phyloP scores from a whole-genome alignment of 108 stramenopile species.

The Seminavis robusta region DNA sequence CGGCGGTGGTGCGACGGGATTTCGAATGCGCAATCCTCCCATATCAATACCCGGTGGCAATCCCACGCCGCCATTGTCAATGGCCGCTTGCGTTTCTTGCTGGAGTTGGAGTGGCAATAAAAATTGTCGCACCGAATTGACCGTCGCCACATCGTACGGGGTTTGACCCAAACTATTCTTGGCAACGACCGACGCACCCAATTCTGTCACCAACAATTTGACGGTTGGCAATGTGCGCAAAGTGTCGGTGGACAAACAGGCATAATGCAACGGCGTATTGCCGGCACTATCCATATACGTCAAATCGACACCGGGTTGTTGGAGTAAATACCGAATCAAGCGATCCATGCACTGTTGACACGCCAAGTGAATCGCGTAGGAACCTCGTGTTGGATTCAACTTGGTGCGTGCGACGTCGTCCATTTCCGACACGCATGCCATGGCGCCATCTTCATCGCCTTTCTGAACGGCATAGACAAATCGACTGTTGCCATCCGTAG shows the following conservation, averaged over 20 bases:
- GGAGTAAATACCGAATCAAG: slow-evolving; percentile 38
- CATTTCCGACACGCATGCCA: slow-evolving; percentile 36
- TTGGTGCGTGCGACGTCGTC: slow-evolving; percentile 24
- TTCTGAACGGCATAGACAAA: slow-evolving; percentile 35
- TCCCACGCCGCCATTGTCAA: slow-evolving; percentile 77
- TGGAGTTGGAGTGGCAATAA: slow-evolving; percentile 83
- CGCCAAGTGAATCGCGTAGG: slow-evolving; percentile 65
- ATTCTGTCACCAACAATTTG: slow-evolving; percentile 58
- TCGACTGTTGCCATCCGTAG: slow-evolving; percentile 47
- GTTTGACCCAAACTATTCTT: slow-evolving; percentile 68
- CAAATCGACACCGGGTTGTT: slow-evolving; percentile 40
- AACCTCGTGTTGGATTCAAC: slow-evolving; percentile 41
- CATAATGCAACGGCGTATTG: slow-evolving; percentile 76
- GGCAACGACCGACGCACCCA: slow-evolving; percentile 38
- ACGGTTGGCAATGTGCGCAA: slow-evolving; percentile 34
- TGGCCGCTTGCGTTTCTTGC: slow-evolving; percentile 64
- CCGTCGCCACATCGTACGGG: slow-evolving; percentile 77
- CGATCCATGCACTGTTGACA: slow-evolving; percentile 32
- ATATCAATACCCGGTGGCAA: slow-evolving; percentile 79
- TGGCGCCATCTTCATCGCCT: slow-evolving; percentile 45
- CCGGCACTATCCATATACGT: slow-evolving; percentile 54
- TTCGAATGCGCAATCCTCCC: slow-evolving; percentile 61
- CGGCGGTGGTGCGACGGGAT: slow-evolving; percentile 56
- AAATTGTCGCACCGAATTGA: slow-evolving; percentile 66
- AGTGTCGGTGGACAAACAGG: slow-evolving; percentile 33